Base-by-base conservation (phyloP, 140 eudicot species). In the Stevia rebaudiana region DNA sequence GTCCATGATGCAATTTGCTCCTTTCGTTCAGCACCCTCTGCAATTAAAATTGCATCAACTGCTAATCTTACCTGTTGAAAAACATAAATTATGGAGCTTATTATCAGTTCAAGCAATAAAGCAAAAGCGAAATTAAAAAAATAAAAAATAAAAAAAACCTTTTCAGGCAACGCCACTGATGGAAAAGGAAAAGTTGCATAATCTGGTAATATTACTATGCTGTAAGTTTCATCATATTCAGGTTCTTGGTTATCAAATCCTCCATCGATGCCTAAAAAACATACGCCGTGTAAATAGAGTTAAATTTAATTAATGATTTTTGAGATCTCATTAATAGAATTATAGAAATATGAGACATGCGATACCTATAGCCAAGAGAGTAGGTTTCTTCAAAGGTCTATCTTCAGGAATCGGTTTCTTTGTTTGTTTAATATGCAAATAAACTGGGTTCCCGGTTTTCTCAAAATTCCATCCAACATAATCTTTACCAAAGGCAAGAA, bases 1-100 rank as follows among this genome's bases (percentile, higher is more conserved):
- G 90, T 83, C 98, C 96, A 91, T 43, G 88, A 71, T 70, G 96
- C 96, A 79, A 91, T 74, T 75, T 85, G 96, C 81, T 91, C 98
- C 73, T 87, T 91, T 62, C 90, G 67, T 64, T 91, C 98, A 63
- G 95, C 98, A 67, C 95, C 98, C 74, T 77, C 89, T 23, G 95
- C 87, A 77, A 81, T 48, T 37, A 87, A 35, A 51, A 91, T 68
- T 74, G 85, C 92, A 81, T 91, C 96, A 77, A 88, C 98, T 43
- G 98, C 95, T 79, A 87, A 76, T 58, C 98, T 80, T 33, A 87
- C 96, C 98, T 91, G 84, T 70, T 60, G 50, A 33, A 21, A 63
- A 33, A 65, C 18, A 61, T 39, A 12, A 25, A 28, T 17, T 2
- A 24, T 15, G 22, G 40, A 28, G 8, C 42, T 42, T 18, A 12